Conservation (phyloP, 228 moss, liverwort and hornwort genomes). For the Sphagnum fallax region DNA sequence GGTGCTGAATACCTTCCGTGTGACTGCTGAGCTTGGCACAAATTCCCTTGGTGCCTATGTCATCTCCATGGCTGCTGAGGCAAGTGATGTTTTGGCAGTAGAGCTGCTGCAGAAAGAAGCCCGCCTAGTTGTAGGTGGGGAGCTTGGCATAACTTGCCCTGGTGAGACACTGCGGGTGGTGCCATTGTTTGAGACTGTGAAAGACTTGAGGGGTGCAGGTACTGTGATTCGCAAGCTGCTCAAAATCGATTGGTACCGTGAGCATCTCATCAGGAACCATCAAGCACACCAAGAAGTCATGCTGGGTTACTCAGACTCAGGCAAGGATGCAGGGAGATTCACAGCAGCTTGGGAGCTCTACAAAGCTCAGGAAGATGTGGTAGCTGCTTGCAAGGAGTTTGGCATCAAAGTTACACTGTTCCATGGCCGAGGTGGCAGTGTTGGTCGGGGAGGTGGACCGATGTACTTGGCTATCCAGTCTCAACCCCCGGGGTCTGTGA, state of each 20-base stretch:
- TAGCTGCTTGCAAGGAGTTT: constrained; percentile 68
- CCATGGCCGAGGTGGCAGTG: constrained; percentile 78
- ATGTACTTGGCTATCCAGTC: constrained; percentile 86
- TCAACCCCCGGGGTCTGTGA: constrained; percentile 83
- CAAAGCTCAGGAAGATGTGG: constrained; percentile 85
- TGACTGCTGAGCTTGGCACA: constrained; percentile 73
- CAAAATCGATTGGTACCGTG: constrained; percentile 69
- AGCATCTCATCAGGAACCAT: constrained; percentile 70
- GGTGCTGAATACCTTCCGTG: constrained; percentile 70
- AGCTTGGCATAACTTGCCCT: constrained; percentile 56
- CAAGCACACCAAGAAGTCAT: constrained; percentile 80
- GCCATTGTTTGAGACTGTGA: constrained; percentile 84
- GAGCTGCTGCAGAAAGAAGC: constrained; percentile 84
- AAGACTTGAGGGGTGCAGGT: constrained; percentile 74
- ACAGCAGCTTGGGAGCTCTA: constrained; percentile 83
- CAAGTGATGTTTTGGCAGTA: constrained; percentile 75
- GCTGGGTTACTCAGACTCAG: constrained; percentile 95
- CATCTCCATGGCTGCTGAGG: constrained; percentile 88
- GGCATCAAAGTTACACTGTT: constrained; percentile 76
- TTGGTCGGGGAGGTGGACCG: constrained; percentile 82
- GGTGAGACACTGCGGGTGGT: constrained; percentile 65
- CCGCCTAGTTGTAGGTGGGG: constrained; percentile 65
- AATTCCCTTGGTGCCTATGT: constrained; percentile 79
- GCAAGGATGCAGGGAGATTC: constrained; percentile 82
- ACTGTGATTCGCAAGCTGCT: constrained; percentile 68